Evolutionary conservation across 1,284 basidiomycete genomes (phyloP).

Genomic region (Ustilago hordei): DNA sequence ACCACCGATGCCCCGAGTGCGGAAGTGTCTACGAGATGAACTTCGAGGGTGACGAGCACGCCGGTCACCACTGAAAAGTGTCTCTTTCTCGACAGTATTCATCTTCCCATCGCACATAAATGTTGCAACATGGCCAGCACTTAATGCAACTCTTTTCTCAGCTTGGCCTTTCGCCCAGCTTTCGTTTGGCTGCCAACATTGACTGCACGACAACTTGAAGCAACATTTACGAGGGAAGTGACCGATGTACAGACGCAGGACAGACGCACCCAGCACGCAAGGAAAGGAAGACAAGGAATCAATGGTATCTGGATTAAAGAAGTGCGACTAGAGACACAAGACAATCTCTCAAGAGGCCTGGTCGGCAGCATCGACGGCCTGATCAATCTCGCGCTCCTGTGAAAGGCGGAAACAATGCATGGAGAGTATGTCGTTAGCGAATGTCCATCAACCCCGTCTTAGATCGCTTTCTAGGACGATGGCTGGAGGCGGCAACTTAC

Average conservation of each 20-base stretch:
- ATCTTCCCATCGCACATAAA: background rate
- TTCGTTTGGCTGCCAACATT: background rate
- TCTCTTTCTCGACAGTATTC: background rate
- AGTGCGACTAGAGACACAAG: background rate
- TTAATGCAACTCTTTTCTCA: constrained; percentile 37
- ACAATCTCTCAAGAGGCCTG: background rate
- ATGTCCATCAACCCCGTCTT: no score
- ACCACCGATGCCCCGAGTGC: constrained; percentile 68
- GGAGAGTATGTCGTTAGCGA: background rate
- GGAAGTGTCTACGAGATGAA: constrained; percentile 64
- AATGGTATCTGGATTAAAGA: constrained; percentile 1
- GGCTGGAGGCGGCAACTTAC: constrained; percentile 19
- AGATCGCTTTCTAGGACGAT: background rate
- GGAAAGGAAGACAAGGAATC: background rate
- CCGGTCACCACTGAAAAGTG: constrained; percentile 52
- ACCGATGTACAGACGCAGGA: background rate
- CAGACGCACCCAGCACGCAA: background rate
- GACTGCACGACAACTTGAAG: background rate
- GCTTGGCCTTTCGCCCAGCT: constrained; percentile 9
- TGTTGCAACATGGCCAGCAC: constrained; percentile 21
- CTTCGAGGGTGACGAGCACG: constrained; percentile 54
- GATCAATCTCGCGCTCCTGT: constrained; percentile 52
- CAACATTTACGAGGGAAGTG: no score
- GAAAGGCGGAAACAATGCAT: background rate
- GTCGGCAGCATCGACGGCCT: constrained; percentile 49